phyloP scores from a whole-genome alignment of 495 filamentous ascomycete species.

The Penicillium verhagenii region DNA sequence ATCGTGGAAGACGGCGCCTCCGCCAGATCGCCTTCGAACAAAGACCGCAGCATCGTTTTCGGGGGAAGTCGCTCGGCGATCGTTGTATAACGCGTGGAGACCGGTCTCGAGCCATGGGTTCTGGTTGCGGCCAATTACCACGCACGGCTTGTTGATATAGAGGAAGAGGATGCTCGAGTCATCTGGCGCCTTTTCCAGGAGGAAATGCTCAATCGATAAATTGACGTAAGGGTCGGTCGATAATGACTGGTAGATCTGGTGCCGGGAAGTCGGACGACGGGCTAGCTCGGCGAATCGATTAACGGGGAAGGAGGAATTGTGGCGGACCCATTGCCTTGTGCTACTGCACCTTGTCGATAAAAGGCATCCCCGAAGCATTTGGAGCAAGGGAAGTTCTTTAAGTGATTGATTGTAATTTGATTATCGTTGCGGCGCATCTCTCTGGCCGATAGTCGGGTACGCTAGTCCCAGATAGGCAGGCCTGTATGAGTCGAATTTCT shows the following conservation, averaged over 20 bases:
- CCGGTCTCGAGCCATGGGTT: slow-evolving; percentile 96
- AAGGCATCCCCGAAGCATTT: slow-evolving; percentile 21
- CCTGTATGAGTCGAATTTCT: slow-evolving; percentile 27
- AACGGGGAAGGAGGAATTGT: slow-evolving; percentile 36
- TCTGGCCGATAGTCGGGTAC: slow-evolving; percentile 30
- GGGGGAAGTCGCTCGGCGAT: slow-evolving; percentile 19
- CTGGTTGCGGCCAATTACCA: slow-evolving; percentile 93
- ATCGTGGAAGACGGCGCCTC: slow-evolving; percentile 93
- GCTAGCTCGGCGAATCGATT: slow-evolving; percentile 44
- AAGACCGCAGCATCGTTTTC: slow-evolving; percentile 48
- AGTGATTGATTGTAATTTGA: slow-evolving; percentile 8
- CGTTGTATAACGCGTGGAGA: slow-evolving; percentile 54
- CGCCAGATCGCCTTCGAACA: slow-evolving; percentile 81
- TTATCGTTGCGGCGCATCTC: not conserved
- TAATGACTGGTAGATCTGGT: slow-evolving; percentile 76
- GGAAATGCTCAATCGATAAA: slow-evolving; percentile 91
- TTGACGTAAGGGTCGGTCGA: slow-evolving; percentile 81
- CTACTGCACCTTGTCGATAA: slow-evolving; percentile 11
- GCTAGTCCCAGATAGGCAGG: slow-evolving; percentile 34
- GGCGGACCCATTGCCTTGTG: slow-evolving; percentile 19
- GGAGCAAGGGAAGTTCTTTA: slow-evolving; percentile 10
- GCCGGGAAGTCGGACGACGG: slow-evolving; percentile 43
- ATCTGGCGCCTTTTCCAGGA: slow-evolving; percentile 68
- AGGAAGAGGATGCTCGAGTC: slow-evolving; percentile 78
- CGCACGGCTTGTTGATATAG: slow-evolving; percentile 80